Conservation (phyloP, 2,329 filamentous ascomycete species). For the Penicillium sp. region DNA sequence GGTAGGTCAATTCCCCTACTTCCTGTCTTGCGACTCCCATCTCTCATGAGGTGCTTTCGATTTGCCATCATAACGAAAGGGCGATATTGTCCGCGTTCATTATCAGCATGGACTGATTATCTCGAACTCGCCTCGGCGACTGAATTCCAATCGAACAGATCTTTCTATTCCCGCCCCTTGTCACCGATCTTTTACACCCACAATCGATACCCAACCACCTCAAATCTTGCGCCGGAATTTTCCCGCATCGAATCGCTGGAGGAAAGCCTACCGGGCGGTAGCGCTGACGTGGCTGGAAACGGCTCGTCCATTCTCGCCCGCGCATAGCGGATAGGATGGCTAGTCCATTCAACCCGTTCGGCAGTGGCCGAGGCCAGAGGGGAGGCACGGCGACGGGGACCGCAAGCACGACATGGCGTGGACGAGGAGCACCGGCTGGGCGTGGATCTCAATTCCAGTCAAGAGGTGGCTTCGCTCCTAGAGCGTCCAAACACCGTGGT, state of each 20-base stretch:
- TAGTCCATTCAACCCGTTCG: conserved; percentile 31
- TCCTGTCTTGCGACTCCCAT: too few relatives aligned
- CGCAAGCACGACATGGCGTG: conserved; percentile 24
- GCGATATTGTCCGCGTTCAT: neutral
- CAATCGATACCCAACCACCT: too few relatives aligned
- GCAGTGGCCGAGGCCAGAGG: conserved; percentile 24
- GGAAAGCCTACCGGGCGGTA: neutral
- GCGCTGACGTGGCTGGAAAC: conserved; percentile 10
- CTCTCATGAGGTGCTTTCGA: too few relatives aligned
- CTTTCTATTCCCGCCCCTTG: conserved; percentile 1
- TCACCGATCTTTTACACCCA: too few relatives aligned
- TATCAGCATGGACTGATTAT: conserved; percentile 15
- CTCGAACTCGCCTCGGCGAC: conserved; percentile 19
- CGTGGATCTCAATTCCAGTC: conserved; percentile 16
- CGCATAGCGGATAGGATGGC: conserved; percentile 32
- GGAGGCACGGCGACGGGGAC: conserved; percentile 22
- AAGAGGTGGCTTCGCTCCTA: conserved; percentile 6
- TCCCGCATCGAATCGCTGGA: neutral
- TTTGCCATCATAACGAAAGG: too few relatives aligned
- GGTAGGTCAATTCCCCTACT: too few relatives aligned
- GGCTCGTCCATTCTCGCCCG: conserved; percentile 21
- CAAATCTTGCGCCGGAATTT: too few relatives aligned
- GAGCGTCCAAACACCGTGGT: too few relatives aligned
- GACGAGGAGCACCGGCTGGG: conserved; percentile 23
- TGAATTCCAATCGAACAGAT: conserved; percentile 10